phyloP scores from a whole-genome alignment of 1,139 yeast species.

The Yamadazyma aaseri region DNA sequence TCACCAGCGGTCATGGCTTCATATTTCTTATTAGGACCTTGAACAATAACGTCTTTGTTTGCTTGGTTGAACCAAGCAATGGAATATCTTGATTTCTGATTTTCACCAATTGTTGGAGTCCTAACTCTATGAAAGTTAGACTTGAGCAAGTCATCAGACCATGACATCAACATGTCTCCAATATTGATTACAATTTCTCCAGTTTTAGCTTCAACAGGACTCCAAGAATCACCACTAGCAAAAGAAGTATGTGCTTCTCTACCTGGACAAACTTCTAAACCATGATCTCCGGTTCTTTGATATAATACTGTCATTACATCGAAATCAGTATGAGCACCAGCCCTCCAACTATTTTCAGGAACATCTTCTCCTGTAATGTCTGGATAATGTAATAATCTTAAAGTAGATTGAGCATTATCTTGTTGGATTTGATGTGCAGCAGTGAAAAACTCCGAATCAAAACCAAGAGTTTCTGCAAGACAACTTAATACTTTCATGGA shows the following conservation, averaged over 20 bases:
- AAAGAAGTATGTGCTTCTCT: conserved; percentile 27
- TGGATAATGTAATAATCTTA: conserved; percentile 26
- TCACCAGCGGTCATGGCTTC: conserved; percentile 23
- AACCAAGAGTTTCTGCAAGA: conserved; percentile 25
- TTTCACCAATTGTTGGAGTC: conserved; percentile 20
- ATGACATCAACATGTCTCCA: conserved; percentile 32
- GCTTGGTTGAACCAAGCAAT: conserved; percentile 30
- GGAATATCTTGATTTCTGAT: conserved; percentile 22
- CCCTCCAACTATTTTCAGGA: conserved; percentile 23
- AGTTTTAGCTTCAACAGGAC: conserved; percentile 24
- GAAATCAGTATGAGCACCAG: conserved; percentile 31
- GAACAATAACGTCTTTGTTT: conserved; percentile 26
- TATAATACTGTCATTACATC: conserved; percentile 26
- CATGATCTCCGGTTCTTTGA: conserved; percentile 29
- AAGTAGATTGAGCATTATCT: conserved; percentile 25
- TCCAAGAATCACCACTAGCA: conserved; percentile 27
- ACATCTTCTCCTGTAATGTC: conserved; percentile 19
- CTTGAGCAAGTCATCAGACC: conserved; percentile 28
- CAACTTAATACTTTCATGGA: conserved; percentile 15
- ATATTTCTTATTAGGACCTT: conserved; percentile 25
- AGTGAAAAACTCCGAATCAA: conserved; percentile 20
- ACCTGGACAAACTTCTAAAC: conserved; percentile 30
- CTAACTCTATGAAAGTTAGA: conserved; percentile 29
- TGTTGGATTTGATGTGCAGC: conserved; percentile 22
- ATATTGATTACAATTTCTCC: conserved; percentile 32